These are phyloP conservation scores for Rhodotorula sp. DNA, from an alignment of 1,284 basidiomycete genomes.

Conservation along the genomic window DNA sequence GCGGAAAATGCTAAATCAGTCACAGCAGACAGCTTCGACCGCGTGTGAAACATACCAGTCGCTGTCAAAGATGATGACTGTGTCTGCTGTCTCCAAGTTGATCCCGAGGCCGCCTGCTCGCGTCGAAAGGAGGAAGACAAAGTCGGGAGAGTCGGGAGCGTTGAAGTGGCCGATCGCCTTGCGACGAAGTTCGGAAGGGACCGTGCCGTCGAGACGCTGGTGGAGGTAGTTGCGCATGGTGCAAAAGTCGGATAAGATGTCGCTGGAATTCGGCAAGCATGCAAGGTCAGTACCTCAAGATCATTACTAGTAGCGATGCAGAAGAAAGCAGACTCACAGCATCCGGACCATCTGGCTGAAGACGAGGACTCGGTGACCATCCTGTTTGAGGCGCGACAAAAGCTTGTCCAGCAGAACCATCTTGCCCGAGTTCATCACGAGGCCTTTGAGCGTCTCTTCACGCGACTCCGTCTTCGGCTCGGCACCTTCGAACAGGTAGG, in stretches of 20 bases:
- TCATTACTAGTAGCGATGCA: not conserved
- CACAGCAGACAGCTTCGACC: slow-evolving; percentile 26
- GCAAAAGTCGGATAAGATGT: slow-evolving; percentile 98
- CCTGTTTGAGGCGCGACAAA: slow-evolving; percentile 51
- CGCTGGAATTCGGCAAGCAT: slow-evolving; percentile 47
- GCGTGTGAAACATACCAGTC: slow-evolving; percentile 46
- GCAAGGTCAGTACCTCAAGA: not conserved
- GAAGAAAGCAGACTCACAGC: slow-evolving; percentile 54
- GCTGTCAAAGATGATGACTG: slow-evolving; percentile 94
- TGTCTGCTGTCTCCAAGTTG: slow-evolving; percentile 97
- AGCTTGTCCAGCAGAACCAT: slow-evolving; percentile 55
- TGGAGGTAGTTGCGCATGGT: slow-evolving; percentile 78
- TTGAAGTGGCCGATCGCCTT: slow-evolving; percentile 78
- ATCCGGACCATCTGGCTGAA: slow-evolving; percentile 98
- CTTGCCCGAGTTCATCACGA: slow-evolving; percentile 54
- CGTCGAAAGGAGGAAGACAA: slow-evolving; percentile 94
- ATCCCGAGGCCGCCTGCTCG: slow-evolving; percentile 96
- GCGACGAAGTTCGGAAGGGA: slow-evolving; percentile 76
- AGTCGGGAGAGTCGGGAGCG: slow-evolving; percentile 69
- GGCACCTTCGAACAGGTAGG: slow-evolving; percentile 95
- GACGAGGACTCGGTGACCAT: slow-evolving; percentile 54
- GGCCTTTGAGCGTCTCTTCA: slow-evolving; percentile 64
- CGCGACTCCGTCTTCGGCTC: slow-evolving; percentile 67
- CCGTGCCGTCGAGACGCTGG: slow-evolving; percentile 73
- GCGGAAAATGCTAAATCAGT: slow-evolving; percentile 33